Conservation (phyloP, 2,329 filamentous ascomycete genomes). For the Cytospora paraplurivora region DNA sequence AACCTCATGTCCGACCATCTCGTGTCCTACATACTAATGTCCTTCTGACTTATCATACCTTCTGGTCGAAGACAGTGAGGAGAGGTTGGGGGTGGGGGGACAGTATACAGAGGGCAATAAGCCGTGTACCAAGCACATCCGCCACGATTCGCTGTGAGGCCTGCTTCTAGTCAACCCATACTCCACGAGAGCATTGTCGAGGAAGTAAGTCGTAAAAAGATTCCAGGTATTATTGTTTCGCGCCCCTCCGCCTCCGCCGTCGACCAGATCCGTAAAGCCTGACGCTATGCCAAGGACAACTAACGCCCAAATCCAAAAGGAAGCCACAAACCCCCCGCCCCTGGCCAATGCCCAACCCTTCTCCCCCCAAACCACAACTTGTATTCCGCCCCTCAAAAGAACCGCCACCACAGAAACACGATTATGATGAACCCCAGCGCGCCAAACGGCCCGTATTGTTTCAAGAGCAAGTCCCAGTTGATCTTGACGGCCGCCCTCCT, state of each 20-base stretch:
- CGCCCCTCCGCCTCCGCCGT: neutral
- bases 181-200: neutral
- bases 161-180: neutral
- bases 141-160: neutral
- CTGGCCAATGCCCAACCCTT: neutral
- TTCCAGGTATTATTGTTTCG: neutral
- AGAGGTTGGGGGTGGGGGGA: too few species aligned
- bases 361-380: neutral
- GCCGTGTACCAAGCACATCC: too few species aligned
- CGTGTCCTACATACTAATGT: neutral
- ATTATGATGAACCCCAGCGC: constrained; percentile 80
- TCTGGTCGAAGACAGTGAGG: too few species aligned
- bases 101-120: too few species aligned
- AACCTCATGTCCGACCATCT: neutral
- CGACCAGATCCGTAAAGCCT: constrained; percentile 8
- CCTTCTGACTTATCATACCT: neutral
- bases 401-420: constrained; percentile 88
- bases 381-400: constrained; percentile 63
- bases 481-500: constrained; percentile 88
- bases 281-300: constrained; percentile 25
- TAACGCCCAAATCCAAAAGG: constrained; percentile 23
- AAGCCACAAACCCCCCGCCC: too few species aligned
- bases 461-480: constrained; percentile 95
- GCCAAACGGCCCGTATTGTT: constrained; percentile 94
- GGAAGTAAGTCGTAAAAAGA: neutral